Evolutionary conservation across 768 basidiomycete species (phyloP).

Genomic region (Lepiota brunneoincarnata): DNA sequence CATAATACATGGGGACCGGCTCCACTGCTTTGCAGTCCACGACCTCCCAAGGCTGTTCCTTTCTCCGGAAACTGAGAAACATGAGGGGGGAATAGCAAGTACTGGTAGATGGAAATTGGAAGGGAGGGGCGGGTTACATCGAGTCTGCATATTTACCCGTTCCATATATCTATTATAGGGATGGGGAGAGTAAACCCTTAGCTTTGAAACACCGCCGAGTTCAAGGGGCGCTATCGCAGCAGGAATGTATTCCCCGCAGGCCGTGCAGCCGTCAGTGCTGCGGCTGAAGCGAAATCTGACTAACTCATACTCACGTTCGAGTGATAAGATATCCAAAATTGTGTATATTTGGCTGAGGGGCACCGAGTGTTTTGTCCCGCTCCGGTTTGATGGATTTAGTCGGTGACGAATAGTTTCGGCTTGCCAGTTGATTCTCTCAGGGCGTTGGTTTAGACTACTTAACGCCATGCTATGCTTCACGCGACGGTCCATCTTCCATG

Average conservation of each 20-base stretch:
- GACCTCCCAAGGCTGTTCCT: conserved; percentile 74
- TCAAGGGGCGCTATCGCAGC: not conserved
- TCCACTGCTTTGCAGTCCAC: conserved; percentile 63
- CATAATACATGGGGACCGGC: conserved; percentile 63
- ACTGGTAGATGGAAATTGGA: conserved; percentile 10
- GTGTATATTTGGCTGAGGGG: conserved; percentile 3
- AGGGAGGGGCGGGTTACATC: conserved; percentile 7
- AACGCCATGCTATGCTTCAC: no score
- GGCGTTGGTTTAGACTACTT: no score
- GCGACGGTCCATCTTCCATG: no score
- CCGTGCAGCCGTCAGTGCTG: conserved; percentile 7
- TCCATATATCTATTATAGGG: conserved; percentile 1
- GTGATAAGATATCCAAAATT: conserved; percentile 2
- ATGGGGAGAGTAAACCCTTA: not conserved
- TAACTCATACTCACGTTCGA: not conserved
- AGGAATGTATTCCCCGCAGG: conserved; percentile 1
- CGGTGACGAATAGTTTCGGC: conserved; percentile 3
- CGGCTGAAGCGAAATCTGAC: not conserved
- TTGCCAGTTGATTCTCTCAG: not conserved
- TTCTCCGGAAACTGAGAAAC: conserved; percentile 50
- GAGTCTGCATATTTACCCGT: not conserved
- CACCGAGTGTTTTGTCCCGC: conserved; percentile 1
- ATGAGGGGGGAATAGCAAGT: conserved; percentile 15
- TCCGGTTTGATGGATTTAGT: not conserved
- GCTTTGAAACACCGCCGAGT: conserved; percentile 4